These are phyloP conservation scores for Gentiana dahurica DNA, from an alignment of 257 asterid species.

Conservation along the genomic window DNA sequence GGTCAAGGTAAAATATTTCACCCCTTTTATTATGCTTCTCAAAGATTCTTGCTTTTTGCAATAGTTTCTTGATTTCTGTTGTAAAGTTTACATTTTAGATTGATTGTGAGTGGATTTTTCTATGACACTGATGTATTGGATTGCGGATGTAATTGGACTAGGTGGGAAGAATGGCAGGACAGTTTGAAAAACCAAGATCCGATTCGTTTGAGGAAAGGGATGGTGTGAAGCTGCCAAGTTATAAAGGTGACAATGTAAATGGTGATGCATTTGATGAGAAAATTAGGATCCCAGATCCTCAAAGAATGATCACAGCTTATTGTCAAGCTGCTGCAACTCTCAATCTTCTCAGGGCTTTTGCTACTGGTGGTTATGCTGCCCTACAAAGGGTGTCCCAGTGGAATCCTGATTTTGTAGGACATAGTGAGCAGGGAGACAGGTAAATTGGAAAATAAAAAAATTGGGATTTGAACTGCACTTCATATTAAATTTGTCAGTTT, in stretches of 20 bases:
- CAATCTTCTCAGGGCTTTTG: slow-evolving; percentile 74
- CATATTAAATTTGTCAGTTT: too few species aligned
- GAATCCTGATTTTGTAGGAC: slow-evolving; percentile 78
- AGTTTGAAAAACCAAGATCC: slow-evolving; percentile 74
- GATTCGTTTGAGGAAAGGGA: slow-evolving; percentile 44
- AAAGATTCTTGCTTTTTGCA: too few species aligned
- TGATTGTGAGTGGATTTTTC: too few species aligned
- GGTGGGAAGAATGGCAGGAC: slow-evolving; percentile 92
- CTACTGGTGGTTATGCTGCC: slow-evolving; percentile 86
- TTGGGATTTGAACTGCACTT: too few species aligned
- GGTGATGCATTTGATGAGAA: slow-evolving; percentile 59
- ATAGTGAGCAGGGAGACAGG: slow-evolving; percentile 83
- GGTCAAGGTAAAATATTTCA: too few species aligned
- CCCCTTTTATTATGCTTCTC: too few species aligned
- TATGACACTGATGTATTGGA: too few species aligned
- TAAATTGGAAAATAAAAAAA: slow-evolving; percentile 8
- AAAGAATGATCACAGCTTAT: slow-evolving; percentile 71
- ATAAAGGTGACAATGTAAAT: slow-evolving; percentile 75
- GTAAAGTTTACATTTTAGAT: too few species aligned
- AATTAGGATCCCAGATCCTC: slow-evolving; percentile 70
- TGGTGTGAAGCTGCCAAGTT: slow-evolving; percentile 76
- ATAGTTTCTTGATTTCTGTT: too few species aligned
- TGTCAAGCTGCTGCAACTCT: slow-evolving; percentile 84
- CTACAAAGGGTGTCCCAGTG: slow-evolving; percentile 82
- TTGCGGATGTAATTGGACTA: neutral